Base-by-base conservation (phyloP, 2,329 filamentous ascomycete species). In the Penicillium sp. region DNA sequence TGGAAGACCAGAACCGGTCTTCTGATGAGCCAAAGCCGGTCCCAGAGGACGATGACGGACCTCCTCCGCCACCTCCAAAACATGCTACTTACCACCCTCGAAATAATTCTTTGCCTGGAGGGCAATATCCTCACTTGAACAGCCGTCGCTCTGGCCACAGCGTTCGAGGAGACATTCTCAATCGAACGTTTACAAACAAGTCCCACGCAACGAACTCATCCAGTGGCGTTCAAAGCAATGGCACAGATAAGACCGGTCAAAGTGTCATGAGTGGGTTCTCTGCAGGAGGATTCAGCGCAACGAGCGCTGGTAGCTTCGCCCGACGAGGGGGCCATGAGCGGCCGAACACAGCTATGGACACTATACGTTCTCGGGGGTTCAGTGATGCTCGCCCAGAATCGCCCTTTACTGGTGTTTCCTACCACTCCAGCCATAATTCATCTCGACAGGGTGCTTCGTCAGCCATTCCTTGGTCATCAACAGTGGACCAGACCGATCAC, bases 191-290 rank as follows among this genome's bases (percentile, higher is more conserved):
- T 62, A 97, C 93, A 3, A 95, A 87, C 31, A 96, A 95, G 72
- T 96, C 91, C 1, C 94, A 82, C 67, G 86, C 86, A 3, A 95
- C 92, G 2, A 91, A 86, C 62, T 88, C 88, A 4, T 94, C 91
- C 1, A 86, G 84, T 39, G 86, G 86, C 11, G 85, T 86, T 47
- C 86, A 87, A 60, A 92, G 88, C 63, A 85, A 79, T 27, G 80
- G 81, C 2, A 92, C 89, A 1, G 86, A 90, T 63, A 86, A 86
- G 70, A 97, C 91, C 14, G 86, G 88, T 63, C 86, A 88, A 64
- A 97, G 91, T 66, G 74, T 99, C 42, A 97, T 97, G 93, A 97
- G 93, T 71, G 94, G 93, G 3, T 83, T 85, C 49, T 97, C 94
- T 49, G 94, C 94, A 0, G 87, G 92, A 47, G 93, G 84, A 11